These are phyloP conservation scores for Kodamaea neixiangensis DNA, from an alignment of 805 yeast species.

Conservation along the genomic window DNA sequence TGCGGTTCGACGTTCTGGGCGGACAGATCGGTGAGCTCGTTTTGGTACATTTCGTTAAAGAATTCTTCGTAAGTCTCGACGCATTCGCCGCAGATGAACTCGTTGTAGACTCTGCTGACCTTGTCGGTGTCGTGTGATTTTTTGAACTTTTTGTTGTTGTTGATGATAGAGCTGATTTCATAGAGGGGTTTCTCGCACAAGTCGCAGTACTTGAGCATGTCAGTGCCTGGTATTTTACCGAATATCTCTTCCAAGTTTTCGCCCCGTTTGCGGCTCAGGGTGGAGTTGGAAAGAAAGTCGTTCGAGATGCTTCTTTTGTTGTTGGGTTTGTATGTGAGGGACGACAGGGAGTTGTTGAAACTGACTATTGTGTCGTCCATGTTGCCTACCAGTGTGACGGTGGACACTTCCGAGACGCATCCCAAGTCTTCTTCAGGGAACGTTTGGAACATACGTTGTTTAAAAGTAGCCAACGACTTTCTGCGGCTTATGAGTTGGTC, in stretches of 20 bases:
- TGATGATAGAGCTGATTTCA: constrained; percentile 51
- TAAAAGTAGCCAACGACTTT: constrained; percentile 41
- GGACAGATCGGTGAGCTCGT: constrained; percentile 12
- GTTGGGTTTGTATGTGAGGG: constrained; percentile 6
- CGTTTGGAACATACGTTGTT: constrained; percentile 18
- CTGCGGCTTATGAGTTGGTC: constrained; percentile 26
- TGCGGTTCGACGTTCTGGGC: constrained; percentile 2
- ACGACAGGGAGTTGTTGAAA: constrained; percentile 1
- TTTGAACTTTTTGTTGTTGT: constrained; percentile 20
- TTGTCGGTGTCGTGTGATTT: constrained; percentile 16
- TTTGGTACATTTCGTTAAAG: constrained; percentile 39
- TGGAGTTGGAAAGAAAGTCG: constrained; percentile 2
- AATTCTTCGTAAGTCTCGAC: constrained; percentile 57
- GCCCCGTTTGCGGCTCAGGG: neutral
- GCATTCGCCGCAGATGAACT: constrained; percentile 65
- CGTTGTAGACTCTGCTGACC: constrained; percentile 36
- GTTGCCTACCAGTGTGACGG: constrained; percentile 10
- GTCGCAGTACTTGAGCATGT: constrained; percentile 54
- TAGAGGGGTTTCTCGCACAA: constrained; percentile 70
- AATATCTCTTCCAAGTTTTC: constrained; percentile 39
- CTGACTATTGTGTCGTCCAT: constrained; percentile 8
- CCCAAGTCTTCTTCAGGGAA: constrained; percentile 8
- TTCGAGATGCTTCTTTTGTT: constrained; percentile 14
- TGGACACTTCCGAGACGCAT: constrained; percentile 12
- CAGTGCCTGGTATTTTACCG: constrained; percentile 41